Conservation (phyloP, 768 basidiomycete species). For the Pleurotus salmoneostramineus region DNA sequence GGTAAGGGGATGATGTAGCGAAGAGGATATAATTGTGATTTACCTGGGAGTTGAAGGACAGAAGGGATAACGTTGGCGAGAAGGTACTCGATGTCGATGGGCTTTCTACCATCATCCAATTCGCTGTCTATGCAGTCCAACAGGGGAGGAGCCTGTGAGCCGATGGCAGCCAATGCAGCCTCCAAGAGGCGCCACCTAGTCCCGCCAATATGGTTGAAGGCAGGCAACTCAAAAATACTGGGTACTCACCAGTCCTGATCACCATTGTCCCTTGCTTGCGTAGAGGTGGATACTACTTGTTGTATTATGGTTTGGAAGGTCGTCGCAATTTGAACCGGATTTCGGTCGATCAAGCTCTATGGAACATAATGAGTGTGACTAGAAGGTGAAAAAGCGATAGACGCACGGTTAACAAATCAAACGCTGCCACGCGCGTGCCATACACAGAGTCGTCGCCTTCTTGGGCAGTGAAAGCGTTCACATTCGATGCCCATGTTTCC, state of each 20-base stretch:
- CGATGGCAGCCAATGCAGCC: constrained; percentile 75
- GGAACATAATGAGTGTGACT: neutral
- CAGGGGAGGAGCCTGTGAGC: constrained; percentile 75
- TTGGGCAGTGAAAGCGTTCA: constrained; percentile 91
- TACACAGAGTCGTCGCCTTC: constrained; percentile 90
- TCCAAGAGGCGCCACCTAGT: constrained; percentile 91
- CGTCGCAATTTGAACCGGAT: constrained; percentile 43
- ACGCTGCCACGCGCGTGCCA: constrained; percentile 77
- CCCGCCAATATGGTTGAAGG: neutral
- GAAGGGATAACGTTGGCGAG: constrained; percentile 79
- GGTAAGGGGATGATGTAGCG: no score
- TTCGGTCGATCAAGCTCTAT: constrained; percentile 56
- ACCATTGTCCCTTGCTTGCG: constrained; percentile 49
- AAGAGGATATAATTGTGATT: neutral
- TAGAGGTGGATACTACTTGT: constrained; percentile 54
- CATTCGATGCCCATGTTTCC: constrained; percentile 85
- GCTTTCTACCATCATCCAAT: constrained; percentile 57
- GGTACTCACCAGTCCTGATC: constrained; percentile 58
- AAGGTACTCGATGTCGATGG: constrained; percentile 75
- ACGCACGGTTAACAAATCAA: constrained; percentile 76
- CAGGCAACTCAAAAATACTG: neutral
- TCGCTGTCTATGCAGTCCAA: constrained; percentile 78
- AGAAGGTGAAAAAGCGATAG: neutral
- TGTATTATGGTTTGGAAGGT: constrained; percentile 53
- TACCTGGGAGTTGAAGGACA: constrained; percentile 68